Evolutionary conservation across 306 rosid species (phyloP).

Genomic region (Dryas drummondii): DNA sequence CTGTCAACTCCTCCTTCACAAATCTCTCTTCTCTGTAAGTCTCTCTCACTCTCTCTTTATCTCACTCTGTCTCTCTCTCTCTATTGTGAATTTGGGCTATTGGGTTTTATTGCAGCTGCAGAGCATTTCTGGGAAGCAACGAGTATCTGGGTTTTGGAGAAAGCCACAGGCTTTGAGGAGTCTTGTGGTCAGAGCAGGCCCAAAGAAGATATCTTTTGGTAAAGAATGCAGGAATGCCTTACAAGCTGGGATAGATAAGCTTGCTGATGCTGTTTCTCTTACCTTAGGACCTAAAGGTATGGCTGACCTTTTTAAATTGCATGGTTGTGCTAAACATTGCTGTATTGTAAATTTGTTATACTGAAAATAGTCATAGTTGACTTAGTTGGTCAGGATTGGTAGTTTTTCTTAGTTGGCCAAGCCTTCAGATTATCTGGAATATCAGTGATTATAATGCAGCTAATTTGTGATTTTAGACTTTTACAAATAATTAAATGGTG

Average conservation of each 20-base stretch:
- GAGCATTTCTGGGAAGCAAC: slow-evolving; percentile 38
- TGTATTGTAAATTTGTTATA: neutral
- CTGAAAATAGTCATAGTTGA: neutral
- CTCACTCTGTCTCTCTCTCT: neutral
- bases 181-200: slow-evolving; percentile 58
- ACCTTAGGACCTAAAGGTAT: slow-evolving; percentile 94
- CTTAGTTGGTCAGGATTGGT: neutral
- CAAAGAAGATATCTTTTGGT: slow-evolving; percentile 70
- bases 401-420: neutral
- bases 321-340: neutral
- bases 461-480: neutral
- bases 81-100: slow-evolving; percentile 3
- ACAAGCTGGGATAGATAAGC: slow-evolving; percentile 82
- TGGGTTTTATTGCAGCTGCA: slow-evolving; percentile 37
- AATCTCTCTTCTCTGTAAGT: slow-evolving; percentile 37
- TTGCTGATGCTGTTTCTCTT: slow-evolving; percentile 93
- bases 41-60: slow-evolving; percentile 16
- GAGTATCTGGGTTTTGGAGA: slow-evolving; percentile 37
- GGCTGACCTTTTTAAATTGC: neutral
- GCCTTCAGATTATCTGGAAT: neutral
- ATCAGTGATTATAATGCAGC: neutral
- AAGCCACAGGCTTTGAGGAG: slow-evolving; percentile 20
- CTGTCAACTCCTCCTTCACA: slow-evolving; percentile 25
- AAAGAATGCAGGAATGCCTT: slow-evolving; percentile 66
- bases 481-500: neutral